phyloP scores from a whole-genome alignment of 768 basidiomycete genomes.

The Auricularia heimuer region DNA sequence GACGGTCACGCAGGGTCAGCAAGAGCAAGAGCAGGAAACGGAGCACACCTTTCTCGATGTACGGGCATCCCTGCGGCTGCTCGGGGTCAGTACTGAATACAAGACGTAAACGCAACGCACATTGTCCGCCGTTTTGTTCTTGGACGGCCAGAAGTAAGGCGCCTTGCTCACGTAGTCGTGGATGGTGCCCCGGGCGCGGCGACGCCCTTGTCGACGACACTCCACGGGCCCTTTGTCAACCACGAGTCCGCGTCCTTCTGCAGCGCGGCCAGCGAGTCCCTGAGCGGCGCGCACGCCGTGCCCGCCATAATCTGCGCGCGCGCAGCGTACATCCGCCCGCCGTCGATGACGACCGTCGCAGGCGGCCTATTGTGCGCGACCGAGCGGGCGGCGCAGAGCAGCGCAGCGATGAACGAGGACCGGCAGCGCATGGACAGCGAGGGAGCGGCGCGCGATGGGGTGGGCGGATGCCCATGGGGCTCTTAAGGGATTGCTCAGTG shows the following conservation, averaged over 20 bases:
- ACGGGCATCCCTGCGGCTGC: neutral
- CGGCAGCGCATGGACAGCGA: no score
- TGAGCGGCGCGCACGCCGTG: neutral
- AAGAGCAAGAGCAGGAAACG: neutral
- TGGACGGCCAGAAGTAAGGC: neutral
- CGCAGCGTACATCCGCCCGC: neutral
- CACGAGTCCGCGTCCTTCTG: neutral
- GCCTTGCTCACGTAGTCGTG: conserved; percentile 1
- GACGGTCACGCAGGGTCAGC: neutral
- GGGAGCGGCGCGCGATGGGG: no score
- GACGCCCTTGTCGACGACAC: neutral
- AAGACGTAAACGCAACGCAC: neutral
- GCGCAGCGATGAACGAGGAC: no score
- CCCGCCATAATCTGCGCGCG: neutral
- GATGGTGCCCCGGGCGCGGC: neutral
- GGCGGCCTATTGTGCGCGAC: neutral
- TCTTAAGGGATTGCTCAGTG: no score
- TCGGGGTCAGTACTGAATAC: neutral
- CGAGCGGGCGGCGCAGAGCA: no score
- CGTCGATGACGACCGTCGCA: neutral
- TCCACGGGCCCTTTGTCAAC: neutral
- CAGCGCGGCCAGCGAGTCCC: neutral
- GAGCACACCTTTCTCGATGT: neutral
- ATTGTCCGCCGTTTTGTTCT: neutral
- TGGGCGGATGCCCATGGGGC: no score